Percentiles rank a stretch among this genome's conserved stretches.
Conservation (phyloP, 2,329 filamentous ascomycete genomes). For the Talaromyces pinophilus region DNA sequence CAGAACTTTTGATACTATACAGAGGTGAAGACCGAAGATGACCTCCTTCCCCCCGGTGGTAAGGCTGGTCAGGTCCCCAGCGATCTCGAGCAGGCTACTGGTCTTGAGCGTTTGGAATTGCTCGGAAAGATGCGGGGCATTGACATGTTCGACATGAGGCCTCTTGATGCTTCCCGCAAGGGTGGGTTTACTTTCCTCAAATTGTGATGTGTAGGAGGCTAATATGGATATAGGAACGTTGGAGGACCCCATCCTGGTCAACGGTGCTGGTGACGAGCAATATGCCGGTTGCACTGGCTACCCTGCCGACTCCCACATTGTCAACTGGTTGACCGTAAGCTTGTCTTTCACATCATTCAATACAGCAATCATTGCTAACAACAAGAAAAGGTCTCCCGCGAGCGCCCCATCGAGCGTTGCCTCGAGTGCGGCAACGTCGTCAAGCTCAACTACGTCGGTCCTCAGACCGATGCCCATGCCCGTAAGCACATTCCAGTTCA, state of each 20-base stretch:
- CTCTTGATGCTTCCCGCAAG: slow-evolving; percentile 84
- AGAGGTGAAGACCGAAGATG: slow-evolving; percentile 83
- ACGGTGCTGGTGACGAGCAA: slow-evolving; percentile 92
- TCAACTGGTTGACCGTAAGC: slow-evolving; percentile 85
- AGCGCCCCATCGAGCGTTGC: slow-evolving; percentile 92
- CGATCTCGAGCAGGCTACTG: slow-evolving; percentile 93
- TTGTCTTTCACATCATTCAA: not conserved
- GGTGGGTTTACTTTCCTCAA: slow-evolving; percentile 56
- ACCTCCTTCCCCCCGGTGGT: slow-evolving; percentile 83
- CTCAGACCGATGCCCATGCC: slow-evolving; percentile 69
- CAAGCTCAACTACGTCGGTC: slow-evolving; percentile 96
- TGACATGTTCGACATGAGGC: slow-evolving; percentile 98
- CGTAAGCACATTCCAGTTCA: slow-evolving; percentile 38
- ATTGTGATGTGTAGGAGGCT: not conserved
- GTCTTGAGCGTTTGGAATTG: slow-evolving; percentile 97
- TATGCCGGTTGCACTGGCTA: slow-evolving; percentile 93
- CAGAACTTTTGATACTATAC: slow-evolving; percentile 26
- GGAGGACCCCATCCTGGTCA: slow-evolving; percentile 85
- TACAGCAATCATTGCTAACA: not conserved
- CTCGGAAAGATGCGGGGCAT: slow-evolving; percentile 99
- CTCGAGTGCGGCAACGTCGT: slow-evolving; percentile 93
- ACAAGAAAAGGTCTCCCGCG: slow-evolving; percentile 69
- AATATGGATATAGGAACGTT: slow-evolving; percentile 66
- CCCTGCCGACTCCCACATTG: slow-evolving; percentile 87
- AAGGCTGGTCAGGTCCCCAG: slow-evolving; percentile 80